phyloP scores from a whole-genome alignment of 192 early-diverging fungal species.

The Mortierella antarctica region DNA sequence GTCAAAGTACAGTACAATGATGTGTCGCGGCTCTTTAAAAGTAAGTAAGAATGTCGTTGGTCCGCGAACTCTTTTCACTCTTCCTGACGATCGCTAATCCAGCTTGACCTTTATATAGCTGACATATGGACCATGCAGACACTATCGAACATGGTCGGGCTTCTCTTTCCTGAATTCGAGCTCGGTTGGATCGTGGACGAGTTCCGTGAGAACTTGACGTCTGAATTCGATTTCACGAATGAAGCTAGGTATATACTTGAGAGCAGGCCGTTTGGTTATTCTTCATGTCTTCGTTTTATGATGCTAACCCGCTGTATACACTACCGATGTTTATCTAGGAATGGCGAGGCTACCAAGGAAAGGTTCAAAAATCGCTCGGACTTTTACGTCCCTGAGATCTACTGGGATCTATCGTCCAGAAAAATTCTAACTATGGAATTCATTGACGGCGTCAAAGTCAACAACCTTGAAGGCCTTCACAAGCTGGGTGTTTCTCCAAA shows the following conservation, averaged over 20 bases:
- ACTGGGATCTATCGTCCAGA: slow-evolving; percentile 57
- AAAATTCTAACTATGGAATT: slow-evolving; percentile 65
- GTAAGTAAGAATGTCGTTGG: slow-evolving; percentile 12
- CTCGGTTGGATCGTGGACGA: slow-evolving; percentile 61
- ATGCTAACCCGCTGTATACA: neutral
- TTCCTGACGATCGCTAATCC: neutral
- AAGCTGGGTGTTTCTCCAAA: slow-evolving; percentile 55
- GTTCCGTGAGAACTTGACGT: slow-evolving; percentile 56
- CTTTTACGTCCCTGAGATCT: slow-evolving; percentile 59
- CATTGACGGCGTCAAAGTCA: slow-evolving; percentile 62
- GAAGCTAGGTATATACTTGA: slow-evolving; percentile 43
- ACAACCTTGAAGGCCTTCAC: slow-evolving; percentile 55
- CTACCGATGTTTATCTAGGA: slow-evolving; percentile 20
- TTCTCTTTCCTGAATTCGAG: slow-evolving; percentile 60
- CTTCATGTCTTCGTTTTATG: neutral
- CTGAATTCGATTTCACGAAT: slow-evolving; percentile 60
- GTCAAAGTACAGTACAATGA: slow-evolving; percentile 63
- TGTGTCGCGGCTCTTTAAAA: slow-evolving; percentile 57
- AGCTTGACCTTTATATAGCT: slow-evolving; percentile 19
- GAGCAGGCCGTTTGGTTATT: neutral
- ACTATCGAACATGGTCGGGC: slow-evolving; percentile 55
- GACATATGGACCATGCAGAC: slow-evolving; percentile 63
- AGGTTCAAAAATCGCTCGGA: slow-evolving; percentile 56
- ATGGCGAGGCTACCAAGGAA: slow-evolving; percentile 57
- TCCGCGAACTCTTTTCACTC: neutral